Evolutionary conservation across 441 rosid genomes (phyloP), one percentile per base, ranked within the genome.

Genomic region (Arabidopsis lyrata): DNA sequence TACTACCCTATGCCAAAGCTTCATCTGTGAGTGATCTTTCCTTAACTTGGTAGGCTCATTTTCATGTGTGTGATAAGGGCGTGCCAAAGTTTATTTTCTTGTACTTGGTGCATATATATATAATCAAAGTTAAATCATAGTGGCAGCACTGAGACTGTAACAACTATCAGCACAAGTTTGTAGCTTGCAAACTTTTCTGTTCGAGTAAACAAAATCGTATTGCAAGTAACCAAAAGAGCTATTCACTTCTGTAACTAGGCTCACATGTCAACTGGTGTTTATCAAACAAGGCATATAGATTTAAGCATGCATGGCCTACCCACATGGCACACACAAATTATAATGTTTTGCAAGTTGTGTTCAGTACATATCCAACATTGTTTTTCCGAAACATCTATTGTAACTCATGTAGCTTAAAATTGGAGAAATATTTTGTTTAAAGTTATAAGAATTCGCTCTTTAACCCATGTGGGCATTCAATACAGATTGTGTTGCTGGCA

Each of bases 1-100:
- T 96, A 80, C 85, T 92, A 63, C 96, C 99, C 7, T 88, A 86
- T 77, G 98, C 98, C 61, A 93, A 85, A 84, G 96, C 85, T 75
- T 91, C 97, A 64, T 91, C 99, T 80, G 98, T 96, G 69, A 89
- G 98, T 86, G 16, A 27, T 76, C 79, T 82, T 69, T 75, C 79
- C 74, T 52, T 72, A 75, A 58, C 68, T 68, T 45, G 53, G 59
- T 66, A 65, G 55, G 53, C 14, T 29, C 44, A 66, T 66, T 52
- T 73, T 16, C 71, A 39, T 72, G 24, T 42, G 31, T 62, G 35
- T 58, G 39, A 45, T 76, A 62, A 44, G 49, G 6, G 57, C 4
- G 16, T 27, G 59, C 64, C 60, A 24, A 35, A 59, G 32, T 59
- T 70, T 50, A 22, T 22, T 50, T 66, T 75, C 74, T 61, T 68